Evolutionary conservation across 371 early-diverging fungal species (phyloP).

Genomic region (Mucor indicus): DNA sequence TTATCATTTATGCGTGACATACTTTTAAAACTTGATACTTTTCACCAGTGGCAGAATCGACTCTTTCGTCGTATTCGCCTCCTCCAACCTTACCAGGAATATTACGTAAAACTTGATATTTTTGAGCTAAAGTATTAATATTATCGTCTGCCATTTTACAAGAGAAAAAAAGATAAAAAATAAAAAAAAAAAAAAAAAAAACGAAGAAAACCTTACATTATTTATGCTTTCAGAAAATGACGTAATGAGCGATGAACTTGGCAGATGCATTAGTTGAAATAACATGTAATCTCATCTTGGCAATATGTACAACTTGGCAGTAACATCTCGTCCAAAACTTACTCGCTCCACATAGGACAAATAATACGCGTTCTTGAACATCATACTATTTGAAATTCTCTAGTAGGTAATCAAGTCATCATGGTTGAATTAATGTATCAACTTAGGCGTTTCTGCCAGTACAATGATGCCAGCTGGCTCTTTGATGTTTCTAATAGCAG

Average conservation of each 20-base stretch:
- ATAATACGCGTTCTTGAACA: too few species aligned
- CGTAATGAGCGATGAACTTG: not conserved
- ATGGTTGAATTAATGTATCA: too few species aligned
- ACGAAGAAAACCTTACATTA: not conserved
- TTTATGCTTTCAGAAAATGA: not conserved
- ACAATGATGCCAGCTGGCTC: too few species aligned
- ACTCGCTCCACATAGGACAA: too few species aligned
- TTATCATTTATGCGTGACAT: not conserved
- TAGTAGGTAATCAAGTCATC: too few species aligned
- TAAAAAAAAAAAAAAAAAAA: not conserved
- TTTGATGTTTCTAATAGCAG: too few species aligned
- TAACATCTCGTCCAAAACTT: too few species aligned
- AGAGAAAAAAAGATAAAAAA: not conserved
- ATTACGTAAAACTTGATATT: constrained; percentile 39
- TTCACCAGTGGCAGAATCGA: constrained; percentile 28
- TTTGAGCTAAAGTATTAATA: constrained; percentile 29
- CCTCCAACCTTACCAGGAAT: constrained; percentile 51
- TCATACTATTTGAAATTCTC: too few species aligned
- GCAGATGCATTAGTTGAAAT: too few species aligned
- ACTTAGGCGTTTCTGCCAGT: too few species aligned
- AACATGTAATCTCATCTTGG: too few species aligned
- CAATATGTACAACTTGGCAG: too few species aligned
- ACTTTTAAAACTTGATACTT: constrained; percentile 53
- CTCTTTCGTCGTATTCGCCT: constrained; percentile 38
- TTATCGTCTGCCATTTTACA: constrained; percentile 16